Evolutionary conservation across 257 asterid species (phyloP).

Genomic region (Lycium barbarum): DNA sequence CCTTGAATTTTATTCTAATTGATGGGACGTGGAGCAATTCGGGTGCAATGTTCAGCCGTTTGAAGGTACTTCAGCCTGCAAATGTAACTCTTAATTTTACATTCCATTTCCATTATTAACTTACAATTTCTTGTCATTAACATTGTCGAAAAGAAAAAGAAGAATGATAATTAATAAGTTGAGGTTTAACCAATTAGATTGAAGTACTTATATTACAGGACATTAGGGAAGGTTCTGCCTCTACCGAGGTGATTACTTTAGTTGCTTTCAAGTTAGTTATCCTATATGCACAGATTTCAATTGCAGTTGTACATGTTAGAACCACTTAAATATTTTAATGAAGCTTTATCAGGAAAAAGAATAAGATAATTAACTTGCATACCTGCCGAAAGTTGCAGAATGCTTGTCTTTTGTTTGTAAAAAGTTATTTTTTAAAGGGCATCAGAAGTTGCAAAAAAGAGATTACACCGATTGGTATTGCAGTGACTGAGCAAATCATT

Average conservation of each 20-base stretch:
- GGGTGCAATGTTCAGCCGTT: conserved; percentile 86
- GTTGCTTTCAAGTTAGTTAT: neutral
- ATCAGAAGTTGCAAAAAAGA: neutral
- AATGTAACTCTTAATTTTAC: neutral
- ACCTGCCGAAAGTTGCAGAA: neutral
- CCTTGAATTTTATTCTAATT: conserved; percentile 73
- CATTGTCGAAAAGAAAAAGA: neutral
- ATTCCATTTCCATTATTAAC: neutral
- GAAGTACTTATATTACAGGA: neutral
- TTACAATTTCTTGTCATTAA: neutral
- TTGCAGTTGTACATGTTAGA: neutral
- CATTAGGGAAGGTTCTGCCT: neutral
- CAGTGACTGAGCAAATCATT: neutral
- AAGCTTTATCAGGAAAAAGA: neutral
- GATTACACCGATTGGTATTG: neutral
- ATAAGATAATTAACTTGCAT: neutral
- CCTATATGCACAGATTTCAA: neutral
- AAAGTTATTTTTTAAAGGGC: neutral
- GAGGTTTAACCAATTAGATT: conserved; percentile 14
- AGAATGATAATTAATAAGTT: neutral
- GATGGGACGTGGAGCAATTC: conserved; percentile 99
- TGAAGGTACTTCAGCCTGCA: conserved; percentile 62
- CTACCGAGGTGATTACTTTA: neutral
- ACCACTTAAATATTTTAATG: neutral
- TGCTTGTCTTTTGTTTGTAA: neutral